Percentiles rank a stretch among this genome's conserved stretches.
Evolutionary conservation across 1,284 basidiomycete genomes (phyloP).

Genomic region (Ustilago esculenta): DNA sequence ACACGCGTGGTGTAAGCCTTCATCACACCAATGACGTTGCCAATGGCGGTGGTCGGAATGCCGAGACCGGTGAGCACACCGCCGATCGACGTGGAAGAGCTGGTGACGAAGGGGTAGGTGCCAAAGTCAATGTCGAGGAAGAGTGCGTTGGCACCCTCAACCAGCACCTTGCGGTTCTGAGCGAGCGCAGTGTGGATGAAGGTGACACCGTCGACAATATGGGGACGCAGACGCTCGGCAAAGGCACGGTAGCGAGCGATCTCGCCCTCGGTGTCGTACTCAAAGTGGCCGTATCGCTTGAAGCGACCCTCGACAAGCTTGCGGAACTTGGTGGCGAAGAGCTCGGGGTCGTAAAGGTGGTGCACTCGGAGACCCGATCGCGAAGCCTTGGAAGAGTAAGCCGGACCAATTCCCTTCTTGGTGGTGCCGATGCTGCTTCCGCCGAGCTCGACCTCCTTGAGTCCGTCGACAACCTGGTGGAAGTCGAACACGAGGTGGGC

Average conservation of each 20-base stretch:
- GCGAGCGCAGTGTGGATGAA: constrained; percentile 84
- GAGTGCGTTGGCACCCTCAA: constrained; percentile 96
- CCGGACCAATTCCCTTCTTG: constrained; percentile 96
- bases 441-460: constrained; percentile 97
- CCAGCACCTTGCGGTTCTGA: constrained; percentile 80
- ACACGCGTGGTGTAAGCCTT: constrained; percentile 99
- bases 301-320: constrained; percentile 95
- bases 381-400: constrained; percentile 96
- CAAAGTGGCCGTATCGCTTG: constrained; percentile 97
- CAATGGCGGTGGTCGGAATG: constrained; percentile 87
- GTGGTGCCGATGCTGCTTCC: constrained; percentile 93
- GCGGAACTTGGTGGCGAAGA: constrained; percentile 91
- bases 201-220: constrained; percentile 85
- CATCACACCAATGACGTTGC: constrained; percentile 86
- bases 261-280: constrained; percentile 97
- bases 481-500: constrained; percentile 98
- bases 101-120: constrained; percentile 97
- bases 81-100: constrained; percentile 89
- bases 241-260: constrained; percentile 88
- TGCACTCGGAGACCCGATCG: constrained; percentile 94
- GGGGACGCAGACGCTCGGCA: constrained; percentile 85
- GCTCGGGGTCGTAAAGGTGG: constrained; percentile 89
- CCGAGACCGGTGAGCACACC: constrained; percentile 96
- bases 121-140: constrained; percentile 99
- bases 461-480: constrained; percentile 97